Evolutionary conservation across 2,329 filamentous ascomycete genomes (phyloP).

Genomic region (Magnaporthales sp.): DNA sequence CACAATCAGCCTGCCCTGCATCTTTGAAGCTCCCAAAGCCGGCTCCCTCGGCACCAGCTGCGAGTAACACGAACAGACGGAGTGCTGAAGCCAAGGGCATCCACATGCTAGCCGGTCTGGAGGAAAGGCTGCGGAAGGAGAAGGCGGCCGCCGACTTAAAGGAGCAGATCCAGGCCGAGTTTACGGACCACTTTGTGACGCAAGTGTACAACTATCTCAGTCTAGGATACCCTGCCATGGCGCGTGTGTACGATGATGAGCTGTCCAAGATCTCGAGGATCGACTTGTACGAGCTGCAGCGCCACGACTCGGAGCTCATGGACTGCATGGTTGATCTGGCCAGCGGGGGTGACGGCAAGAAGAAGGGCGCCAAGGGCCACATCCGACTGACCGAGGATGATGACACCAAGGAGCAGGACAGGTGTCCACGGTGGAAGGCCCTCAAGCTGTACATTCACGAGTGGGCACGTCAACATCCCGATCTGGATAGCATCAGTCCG

Average conservation of each 20-base stretch:
- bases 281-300: slow-evolving; percentile 56
- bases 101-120: slow-evolving; percentile 41
- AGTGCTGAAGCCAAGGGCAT: slow-evolving; percentile 29
- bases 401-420: slow-evolving; percentile 34
- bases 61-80: slow-evolving; percentile 7
- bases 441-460: slow-evolving; percentile 76
- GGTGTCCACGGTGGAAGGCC: slow-evolving; percentile 70
- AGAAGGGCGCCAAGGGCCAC: slow-evolving; percentile 56
- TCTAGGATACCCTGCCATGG: slow-evolving; percentile 81
- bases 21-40: slow-evolving; percentile 9
- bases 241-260: slow-evolving; percentile 76
- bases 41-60: not conserved
- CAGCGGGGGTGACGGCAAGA: not conserved
- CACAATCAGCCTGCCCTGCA: slow-evolving; percentile 12
- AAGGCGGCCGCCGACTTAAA: slow-evolving; percentile 40
- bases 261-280: slow-evolving; percentile 73
- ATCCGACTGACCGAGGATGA: slow-evolving; percentile 56
- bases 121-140: slow-evolving; percentile 40
- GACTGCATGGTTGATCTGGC: slow-evolving; percentile 17
- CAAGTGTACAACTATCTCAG: slow-evolving; percentile 97
- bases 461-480: slow-evolving; percentile 83
- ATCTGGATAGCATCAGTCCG: slow-evolving; percentile 51
- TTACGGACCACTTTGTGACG: slow-evolving; percentile 76
- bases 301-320: slow-evolving; percentile 55
- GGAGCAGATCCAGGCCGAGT: slow-evolving; percentile 55